These are phyloP conservation scores for Wickerhamiella parazyma DNA, from an alignment of 805 yeast genomes.

Conservation along the genomic window DNA sequence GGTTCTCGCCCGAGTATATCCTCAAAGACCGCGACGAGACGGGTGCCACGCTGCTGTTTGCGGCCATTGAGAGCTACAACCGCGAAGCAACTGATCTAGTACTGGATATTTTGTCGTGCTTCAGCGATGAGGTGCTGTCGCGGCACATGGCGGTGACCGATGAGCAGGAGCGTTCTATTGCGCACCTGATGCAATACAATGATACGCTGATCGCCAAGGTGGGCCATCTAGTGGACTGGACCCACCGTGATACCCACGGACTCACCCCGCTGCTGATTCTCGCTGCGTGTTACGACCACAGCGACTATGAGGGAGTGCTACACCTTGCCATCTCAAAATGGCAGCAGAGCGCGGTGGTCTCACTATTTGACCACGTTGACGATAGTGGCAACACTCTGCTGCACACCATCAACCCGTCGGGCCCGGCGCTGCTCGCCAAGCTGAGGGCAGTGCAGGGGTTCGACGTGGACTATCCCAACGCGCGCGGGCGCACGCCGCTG, in stretches of 20 bases:
- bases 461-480: constrained; percentile 49
- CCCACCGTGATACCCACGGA: constrained; percentile 42
- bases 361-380: constrained; percentile 48
- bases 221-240: constrained; percentile 60
- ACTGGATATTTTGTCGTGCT: constrained; percentile 29
- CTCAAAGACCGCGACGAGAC: constrained; percentile 45
- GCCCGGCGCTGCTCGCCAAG: background rate
- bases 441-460: constrained; percentile 24
- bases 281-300: constrained; percentile 70
- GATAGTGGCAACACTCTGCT: constrained; percentile 58
- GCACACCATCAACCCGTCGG: constrained; percentile 48
- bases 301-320: constrained; percentile 41
- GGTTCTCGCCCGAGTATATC: constrained; percentile 54
- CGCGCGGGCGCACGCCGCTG: constrained; percentile 50
- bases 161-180: constrained; percentile 43
- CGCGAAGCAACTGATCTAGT: constrained; percentile 35
- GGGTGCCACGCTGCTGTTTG: constrained; percentile 44
- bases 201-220: constrained; percentile 36
- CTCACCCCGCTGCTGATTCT: constrained; percentile 71
- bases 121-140: constrained; percentile 35
- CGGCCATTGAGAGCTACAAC: constrained; percentile 46
- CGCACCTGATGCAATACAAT: constrained; percentile 58
- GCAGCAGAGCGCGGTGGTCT: constrained; percentile 2
- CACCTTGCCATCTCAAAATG: constrained; percentile 7
- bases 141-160: constrained; percentile 35